Percentiles rank a stretch among this genome's conserved stretches.
Conservation (phyloP, 345 rosid species). For the Dipteronia sinensis region DNA sequence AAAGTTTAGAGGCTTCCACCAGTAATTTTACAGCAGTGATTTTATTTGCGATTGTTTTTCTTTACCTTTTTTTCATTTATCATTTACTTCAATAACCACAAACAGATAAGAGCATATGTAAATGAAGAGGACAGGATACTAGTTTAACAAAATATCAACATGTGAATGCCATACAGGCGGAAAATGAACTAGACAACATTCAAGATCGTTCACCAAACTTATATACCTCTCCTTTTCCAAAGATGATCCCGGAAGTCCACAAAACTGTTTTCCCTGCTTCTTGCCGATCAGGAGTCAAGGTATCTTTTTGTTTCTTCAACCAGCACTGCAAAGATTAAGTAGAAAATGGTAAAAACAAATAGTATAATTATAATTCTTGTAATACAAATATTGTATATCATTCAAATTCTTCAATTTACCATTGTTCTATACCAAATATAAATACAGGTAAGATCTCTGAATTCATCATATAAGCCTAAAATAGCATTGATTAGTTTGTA, state of each 20-base stretch:
- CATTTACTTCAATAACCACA: not conserved
- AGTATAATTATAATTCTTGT: not conserved
- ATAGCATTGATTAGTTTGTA: not conserved
- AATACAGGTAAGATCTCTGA: too few relatives aligned
- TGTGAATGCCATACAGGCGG: not conserved
- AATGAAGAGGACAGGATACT: not conserved
- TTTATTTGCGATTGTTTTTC: not conserved
- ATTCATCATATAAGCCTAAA: too few relatives aligned
- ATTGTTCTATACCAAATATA: too few relatives aligned
- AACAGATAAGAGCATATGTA: not conserved
- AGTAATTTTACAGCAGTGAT: too few relatives aligned
- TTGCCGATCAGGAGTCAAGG: conserved; percentile 62
- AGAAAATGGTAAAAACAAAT: conserved; percentile 9
- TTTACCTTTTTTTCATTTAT: not conserved
- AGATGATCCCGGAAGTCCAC: conserved; percentile 95
- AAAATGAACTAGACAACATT: conserved; percentile 1
- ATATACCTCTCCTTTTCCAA: conserved; percentile 90
- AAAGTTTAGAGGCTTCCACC: not conserved
- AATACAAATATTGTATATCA: not conserved
- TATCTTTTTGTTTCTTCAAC: conserved; percentile 95
- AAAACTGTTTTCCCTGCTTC: conserved; percentile 56
- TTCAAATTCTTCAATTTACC: not conserved
- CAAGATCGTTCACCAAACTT: conserved; percentile 10
- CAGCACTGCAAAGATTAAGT: conserved; percentile 62
- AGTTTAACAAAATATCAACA: not conserved